These are phyloP conservation scores for Aegilops longissima DNA, from an alignment of 176 grass and related monocot species.

Conservation along the genomic window DNA sequence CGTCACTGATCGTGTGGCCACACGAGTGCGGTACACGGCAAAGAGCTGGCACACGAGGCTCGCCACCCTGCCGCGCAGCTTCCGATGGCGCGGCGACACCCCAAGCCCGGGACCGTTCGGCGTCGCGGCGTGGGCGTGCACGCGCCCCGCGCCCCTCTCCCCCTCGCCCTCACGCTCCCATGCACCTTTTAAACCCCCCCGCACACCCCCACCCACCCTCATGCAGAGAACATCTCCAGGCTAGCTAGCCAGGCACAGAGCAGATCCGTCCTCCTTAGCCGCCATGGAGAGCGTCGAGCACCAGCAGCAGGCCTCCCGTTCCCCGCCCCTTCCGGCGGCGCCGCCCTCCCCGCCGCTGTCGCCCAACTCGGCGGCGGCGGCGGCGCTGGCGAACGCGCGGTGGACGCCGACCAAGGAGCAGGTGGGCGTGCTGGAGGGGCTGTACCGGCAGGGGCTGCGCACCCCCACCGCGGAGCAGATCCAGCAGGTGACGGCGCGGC, in stretches of 20 bases:
- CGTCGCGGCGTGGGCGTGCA: background rate
- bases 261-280: background rate
- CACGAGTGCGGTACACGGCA: background rate
- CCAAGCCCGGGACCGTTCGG: background rate
- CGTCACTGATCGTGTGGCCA: background rate
- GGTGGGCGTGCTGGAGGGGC: constrained; percentile 63
- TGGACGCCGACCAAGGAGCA: constrained; percentile 97
- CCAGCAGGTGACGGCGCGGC: constrained; percentile 65
- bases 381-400: constrained; percentile 26
- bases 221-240: background rate
- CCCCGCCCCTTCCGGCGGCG: background rate
- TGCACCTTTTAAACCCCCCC: constrained; percentile 43
- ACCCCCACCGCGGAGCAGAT: constrained; percentile 79
- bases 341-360: constrained; percentile 28
- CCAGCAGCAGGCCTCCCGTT: background rate
- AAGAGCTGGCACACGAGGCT: background rate
- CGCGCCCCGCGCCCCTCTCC: background rate
- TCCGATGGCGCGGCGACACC: background rate
- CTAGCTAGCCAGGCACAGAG: no score
- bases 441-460: constrained; percentile 67
- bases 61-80: background rate
- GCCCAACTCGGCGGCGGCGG: background rate
- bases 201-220: background rate
- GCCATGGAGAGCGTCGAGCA: background rate
- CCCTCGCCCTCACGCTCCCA: background rate